Evolutionary conservation across 306 rosid species (phyloP).

Genomic region (Inga oerstediana): DNA sequence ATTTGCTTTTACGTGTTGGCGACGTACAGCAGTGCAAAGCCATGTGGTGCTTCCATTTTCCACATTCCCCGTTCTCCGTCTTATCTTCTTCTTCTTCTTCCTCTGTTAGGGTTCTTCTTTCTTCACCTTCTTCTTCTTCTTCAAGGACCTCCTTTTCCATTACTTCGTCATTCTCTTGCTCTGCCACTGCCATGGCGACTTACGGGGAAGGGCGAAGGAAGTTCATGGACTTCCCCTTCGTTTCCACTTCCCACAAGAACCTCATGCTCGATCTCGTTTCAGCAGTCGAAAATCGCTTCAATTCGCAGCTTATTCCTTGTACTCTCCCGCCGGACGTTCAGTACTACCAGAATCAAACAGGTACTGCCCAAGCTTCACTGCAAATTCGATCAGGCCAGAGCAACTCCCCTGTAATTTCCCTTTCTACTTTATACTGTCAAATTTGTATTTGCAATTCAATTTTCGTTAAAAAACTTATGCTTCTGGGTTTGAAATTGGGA

Average conservation of each 20-base stretch:
- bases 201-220: conserved; percentile 40
- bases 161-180: conserved; percentile 32
- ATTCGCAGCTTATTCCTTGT: conserved; percentile 72
- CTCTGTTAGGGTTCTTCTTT: not conserved
- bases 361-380: conserved; percentile 56
- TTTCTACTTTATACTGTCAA: not conserved
- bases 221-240: conserved; percentile 66
- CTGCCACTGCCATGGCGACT: conserved; percentile 47
- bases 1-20: not conserved
- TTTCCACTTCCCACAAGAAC: conserved; percentile 62
- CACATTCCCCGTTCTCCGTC: conserved; percentile 27
- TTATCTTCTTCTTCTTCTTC: conserved; percentile 34
- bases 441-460: conserved; percentile 4
- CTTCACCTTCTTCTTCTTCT: conserved; percentile 3
- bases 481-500: not conserved
- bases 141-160: conserved; percentile 31
- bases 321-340: conserved; percentile 67
- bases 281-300: conserved; percentile 56
- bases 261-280: conserved; percentile 71
- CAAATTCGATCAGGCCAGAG: conserved; percentile 56
- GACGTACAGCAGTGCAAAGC: conserved; percentile 20
- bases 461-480: not conserved
- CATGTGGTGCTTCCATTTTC: conserved; percentile 28
- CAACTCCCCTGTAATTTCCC: conserved; percentile 52
- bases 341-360: conserved; percentile 46